Conservation (phyloP, 176 grass and related monocot species). For the Oryza meridionalis region DNA sequence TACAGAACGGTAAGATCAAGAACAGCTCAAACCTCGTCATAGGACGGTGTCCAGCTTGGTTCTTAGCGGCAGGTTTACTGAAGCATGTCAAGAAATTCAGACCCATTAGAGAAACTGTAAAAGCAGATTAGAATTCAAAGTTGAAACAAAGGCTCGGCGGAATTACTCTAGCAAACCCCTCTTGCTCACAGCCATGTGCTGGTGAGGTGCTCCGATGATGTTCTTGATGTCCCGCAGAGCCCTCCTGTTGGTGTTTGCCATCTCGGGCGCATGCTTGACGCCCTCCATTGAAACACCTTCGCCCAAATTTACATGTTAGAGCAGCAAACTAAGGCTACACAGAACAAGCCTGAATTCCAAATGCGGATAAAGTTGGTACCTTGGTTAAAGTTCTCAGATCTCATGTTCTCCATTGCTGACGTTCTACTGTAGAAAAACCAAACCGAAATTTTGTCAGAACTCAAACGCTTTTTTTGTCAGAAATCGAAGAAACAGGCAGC, state of each 20-base stretch:
- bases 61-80: slow-evolving; percentile 44
- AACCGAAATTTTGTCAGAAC: slow-evolving; percentile 25
- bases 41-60: slow-evolving; percentile 47
- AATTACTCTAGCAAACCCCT: slow-evolving; percentile 53
- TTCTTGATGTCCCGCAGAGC: slow-evolving; percentile 69
- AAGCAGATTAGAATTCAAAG: background rate
- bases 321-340: background rate
- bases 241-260: slow-evolving; percentile 49
- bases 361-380: slow-evolving; percentile 25
- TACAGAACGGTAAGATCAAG: background rate
- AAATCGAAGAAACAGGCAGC: background rate
- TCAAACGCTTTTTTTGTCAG: background rate
- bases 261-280: slow-evolving; percentile 48
- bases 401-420: slow-evolving; percentile 56
- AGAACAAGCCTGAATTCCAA: background rate
- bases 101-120: slow-evolving; percentile 26
- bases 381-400: slow-evolving; percentile 33
- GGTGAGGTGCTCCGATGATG: slow-evolving; percentile 44
- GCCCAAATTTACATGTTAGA: background rate
- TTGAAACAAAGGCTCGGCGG: background rate
- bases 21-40: slow-evolving; percentile 50
- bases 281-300: slow-evolving; percentile 64
- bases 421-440: slow-evolving; percentile 10
- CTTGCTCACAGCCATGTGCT: slow-evolving; percentile 58
- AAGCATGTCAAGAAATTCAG: slow-evolving; percentile 35